These are phyloP conservation scores for Hypholoma fasciculare DNA, from an alignment of 768 basidiomycete genomes.

Conservation along the genomic window DNA sequence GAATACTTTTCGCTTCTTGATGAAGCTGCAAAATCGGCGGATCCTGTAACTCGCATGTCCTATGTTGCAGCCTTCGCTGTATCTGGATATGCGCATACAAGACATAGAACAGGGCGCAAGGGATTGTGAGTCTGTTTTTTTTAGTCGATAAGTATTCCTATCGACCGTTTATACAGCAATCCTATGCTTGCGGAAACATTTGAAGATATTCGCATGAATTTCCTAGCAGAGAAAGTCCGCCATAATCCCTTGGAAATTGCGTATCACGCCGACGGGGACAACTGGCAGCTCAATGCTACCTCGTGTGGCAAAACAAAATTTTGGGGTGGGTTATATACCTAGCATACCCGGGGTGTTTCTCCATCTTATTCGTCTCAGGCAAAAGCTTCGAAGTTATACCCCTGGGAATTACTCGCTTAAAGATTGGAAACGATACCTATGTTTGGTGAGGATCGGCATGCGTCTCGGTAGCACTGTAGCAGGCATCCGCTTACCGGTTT, in stretches of 20 bases:
- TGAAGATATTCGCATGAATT: constrained; percentile 78
- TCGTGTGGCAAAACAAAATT: constrained; percentile 87
- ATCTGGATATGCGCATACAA: constrained; percentile 81
- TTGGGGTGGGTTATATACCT: constrained; percentile 63
- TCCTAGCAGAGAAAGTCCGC: constrained; percentile 85
- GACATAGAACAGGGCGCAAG: constrained; percentile 79
- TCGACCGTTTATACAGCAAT: constrained; percentile 49
- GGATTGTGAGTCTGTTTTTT: constrained; percentile 67
- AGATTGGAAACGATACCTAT: constrained; percentile 66
- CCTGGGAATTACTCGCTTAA: constrained; percentile 67
- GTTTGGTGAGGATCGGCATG: constrained; percentile 53
- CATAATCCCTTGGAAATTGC: constrained; percentile 86
- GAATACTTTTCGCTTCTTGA: constrained; percentile 76
- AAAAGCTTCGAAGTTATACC: constrained; percentile 89
- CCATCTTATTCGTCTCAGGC: constrained; percentile 43
- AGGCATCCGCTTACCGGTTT: constrained; percentile 3
- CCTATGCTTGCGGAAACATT: constrained; percentile 90
- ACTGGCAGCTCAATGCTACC: constrained; percentile 76
- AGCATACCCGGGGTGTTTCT: constrained; percentile 3
- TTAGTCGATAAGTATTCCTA: constrained; percentile 8
- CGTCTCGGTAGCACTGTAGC: neutral
- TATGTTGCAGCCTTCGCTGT: constrained; percentile 85
- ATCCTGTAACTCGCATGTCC: constrained; percentile 69
- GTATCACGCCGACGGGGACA: constrained; percentile 78
- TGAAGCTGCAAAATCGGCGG: constrained; percentile 56